phyloP scores from a whole-genome alignment of 257 asterid genomes.

The Anisodus tanguticus region DNA sequence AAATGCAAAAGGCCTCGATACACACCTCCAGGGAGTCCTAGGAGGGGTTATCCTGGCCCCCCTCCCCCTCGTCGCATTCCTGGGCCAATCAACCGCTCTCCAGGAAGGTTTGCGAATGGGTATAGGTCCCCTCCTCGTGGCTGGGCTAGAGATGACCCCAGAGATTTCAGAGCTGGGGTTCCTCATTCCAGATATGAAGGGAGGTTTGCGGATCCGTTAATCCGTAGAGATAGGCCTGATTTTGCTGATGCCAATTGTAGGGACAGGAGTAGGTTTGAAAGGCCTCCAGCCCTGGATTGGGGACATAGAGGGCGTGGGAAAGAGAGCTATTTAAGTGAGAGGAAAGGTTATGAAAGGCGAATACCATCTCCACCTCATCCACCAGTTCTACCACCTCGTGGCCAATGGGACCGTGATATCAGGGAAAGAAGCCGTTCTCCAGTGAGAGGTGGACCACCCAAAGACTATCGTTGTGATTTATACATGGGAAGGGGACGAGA shows the following conservation, averaged over 20 bases:
- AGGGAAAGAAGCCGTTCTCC: constrained; percentile 84
- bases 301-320: constrained; percentile 67
- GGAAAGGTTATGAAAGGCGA: constrained; percentile 64
- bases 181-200: constrained; percentile 63
- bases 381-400: constrained; percentile 48
- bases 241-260: constrained; percentile 55
- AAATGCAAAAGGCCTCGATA: constrained; percentile 81
- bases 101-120: constrained; percentile 59
- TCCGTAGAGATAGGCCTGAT: constrained; percentile 53
- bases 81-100: constrained; percentile 54
- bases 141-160: constrained; percentile 66
- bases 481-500: constrained; percentile 62
- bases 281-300: constrained; percentile 62
- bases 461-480: constrained; percentile 57
- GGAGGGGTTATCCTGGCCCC: constrained; percentile 67
- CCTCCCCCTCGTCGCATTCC: constrained; percentile 56
- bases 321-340: constrained; percentile 53
- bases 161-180: constrained; percentile 65
- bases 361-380: constrained; percentile 56
- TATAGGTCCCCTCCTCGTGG: constrained; percentile 79
- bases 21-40: constrained; percentile 53
- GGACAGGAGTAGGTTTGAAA: constrained; percentile 62
- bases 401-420: constrained; percentile 63
- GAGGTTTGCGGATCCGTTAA: constrained; percentile 60
- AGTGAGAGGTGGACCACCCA: constrained; percentile 54